These are phyloP conservation scores for Kuraishia ogatae DNA, from an alignment of 805 yeast species.

Conservation along the genomic window DNA sequence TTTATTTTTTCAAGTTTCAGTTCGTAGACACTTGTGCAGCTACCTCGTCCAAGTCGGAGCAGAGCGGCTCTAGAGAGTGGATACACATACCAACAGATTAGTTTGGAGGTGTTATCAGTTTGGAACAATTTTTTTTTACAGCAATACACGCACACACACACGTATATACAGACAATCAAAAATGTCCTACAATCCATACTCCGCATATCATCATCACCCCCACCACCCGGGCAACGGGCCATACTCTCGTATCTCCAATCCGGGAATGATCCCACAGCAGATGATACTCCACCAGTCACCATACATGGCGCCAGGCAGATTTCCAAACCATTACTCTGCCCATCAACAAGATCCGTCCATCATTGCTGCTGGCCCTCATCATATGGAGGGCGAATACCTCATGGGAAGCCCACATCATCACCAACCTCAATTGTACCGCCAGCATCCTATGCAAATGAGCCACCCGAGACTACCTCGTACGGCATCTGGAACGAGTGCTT, in stretches of 20 bases:
- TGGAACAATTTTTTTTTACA: neutral
- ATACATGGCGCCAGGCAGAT: neutral
- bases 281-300: neutral
- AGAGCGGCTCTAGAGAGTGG: neutral
- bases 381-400: neutral
- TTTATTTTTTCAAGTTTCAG: neutral
- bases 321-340: neutral
- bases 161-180: neutral
- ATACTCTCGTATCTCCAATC: neutral
- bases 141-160: neutral
- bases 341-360: neutral
- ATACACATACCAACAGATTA: neutral
- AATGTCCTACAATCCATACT: neutral
- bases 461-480: neutral
- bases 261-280: neutral
- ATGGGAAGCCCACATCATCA: neutral
- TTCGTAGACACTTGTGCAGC: neutral
- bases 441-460: neutral
- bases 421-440: neutral
- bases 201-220: neutral
- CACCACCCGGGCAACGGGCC: neutral
- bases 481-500: neutral
- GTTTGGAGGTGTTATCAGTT: neutral
- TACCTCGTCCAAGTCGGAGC: neutral
- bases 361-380: neutral